Evolutionary conservation across 1,284 basidiomycete species (phyloP), one percentile per base, ranked within the genome.

Genomic region (Blastosporella zonata): DNA sequence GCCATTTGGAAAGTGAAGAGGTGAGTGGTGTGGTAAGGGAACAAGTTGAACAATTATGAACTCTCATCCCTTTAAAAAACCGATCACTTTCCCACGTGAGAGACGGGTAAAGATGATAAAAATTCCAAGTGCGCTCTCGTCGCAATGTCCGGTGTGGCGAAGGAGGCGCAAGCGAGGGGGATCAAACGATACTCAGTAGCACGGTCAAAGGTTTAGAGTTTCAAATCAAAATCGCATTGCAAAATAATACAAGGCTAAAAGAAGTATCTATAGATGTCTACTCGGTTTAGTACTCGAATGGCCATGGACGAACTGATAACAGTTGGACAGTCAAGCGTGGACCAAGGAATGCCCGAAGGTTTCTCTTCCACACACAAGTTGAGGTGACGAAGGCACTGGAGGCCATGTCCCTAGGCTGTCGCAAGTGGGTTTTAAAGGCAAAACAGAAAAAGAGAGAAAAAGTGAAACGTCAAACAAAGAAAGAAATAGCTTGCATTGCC

Each of bases 221-320:
- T 47, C n/a, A 6, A 27, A 20, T 34, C n/a, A 34, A 34, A 34
- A 2, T 34, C 17, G 25, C 25, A 27, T 27, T 27, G 25, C 6
- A 27, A 10, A 27, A 6, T 6, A 5, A 27, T 6, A 27, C 5
- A 27, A 6, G 17, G n/a, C n/a, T n/a, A n/a, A n/a, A n/a, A n/a
- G n/a, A 35, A 45, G 38, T 47, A 54, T 40, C 47, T 21, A 46
- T 33, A 39, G 27, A 68, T 84, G 70, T 85, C 53, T 66, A 70
- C 79, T 68, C 66, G 69, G 74, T 70, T 82, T 85, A 85, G 82
- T 85, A 83, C 82, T 84, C 81, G 75, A 79, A 75, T 74, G 73
- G 61, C 78, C 83, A 84, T 66, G 47, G 53, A 50, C 46, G 55
- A 58, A 63, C 64, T 62, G 63, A 50, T 55, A 55, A 62, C 64